phyloP scores from a whole-genome alignment of 345 rosid genomes.

The Salix udensis region DNA sequence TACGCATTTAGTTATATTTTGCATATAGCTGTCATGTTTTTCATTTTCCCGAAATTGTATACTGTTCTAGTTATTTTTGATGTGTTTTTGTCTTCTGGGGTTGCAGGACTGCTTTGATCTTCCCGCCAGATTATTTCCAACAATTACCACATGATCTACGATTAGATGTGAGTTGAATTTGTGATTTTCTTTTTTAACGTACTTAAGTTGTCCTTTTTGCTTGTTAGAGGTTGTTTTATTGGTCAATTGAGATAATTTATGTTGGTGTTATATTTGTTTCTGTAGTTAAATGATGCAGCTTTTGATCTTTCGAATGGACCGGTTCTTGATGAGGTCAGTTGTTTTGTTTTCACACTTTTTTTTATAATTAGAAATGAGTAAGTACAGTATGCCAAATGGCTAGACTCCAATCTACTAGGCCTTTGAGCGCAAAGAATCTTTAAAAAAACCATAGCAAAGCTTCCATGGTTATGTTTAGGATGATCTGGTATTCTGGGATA shows the following conservation, averaged over 20 bases:
- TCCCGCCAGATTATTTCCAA: conserved; percentile 67
- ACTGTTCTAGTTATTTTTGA: neutral
- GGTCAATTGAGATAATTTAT: neutral
- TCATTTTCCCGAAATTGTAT: neutral
- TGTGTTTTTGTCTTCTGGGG: neutral
- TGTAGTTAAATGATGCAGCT: conserved; percentile 88
- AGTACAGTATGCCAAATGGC: neutral
- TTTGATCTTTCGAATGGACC: conserved; percentile 92
- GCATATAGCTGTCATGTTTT: neutral
- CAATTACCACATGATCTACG: conserved; percentile 77
- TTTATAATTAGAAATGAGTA: neutral
- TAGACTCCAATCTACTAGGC: neutral
- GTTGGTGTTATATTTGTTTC: neutral
- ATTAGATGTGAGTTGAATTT: conserved; percentile 52
- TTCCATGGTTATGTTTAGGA: neutral
- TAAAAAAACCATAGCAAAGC: neutral
- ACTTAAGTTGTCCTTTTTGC: neutral
- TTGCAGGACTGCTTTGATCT: conserved; percentile 84
- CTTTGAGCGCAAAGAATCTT: neutral
- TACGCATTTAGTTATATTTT: neutral
- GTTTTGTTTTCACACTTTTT: neutral
- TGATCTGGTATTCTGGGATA: too few relatives aligned
- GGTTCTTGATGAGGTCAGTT: conserved; percentile 66
- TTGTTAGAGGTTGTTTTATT: neutral
- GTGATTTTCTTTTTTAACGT: neutral